Evolutionary conservation across 257 asterid genomes (phyloP).

Genomic region (Solanum medicagineum): DNA sequence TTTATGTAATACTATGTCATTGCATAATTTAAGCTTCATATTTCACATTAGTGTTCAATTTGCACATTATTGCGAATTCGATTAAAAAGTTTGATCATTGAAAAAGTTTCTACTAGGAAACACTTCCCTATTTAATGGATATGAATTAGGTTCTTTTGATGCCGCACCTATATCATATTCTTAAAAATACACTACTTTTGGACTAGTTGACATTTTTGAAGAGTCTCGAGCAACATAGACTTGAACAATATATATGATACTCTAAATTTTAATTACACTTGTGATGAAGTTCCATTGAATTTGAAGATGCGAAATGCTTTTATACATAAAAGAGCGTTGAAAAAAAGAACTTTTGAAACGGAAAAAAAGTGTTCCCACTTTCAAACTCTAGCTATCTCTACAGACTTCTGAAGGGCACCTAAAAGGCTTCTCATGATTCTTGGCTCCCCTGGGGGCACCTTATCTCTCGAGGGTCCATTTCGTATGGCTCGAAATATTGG

Average conservation of each 20-base stretch:
- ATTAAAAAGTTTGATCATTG: no score
- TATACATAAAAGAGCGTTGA: background rate
- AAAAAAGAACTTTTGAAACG: background rate
- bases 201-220: no score
- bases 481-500: conserved; percentile 72
- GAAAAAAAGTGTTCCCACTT: background rate
- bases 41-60: no score
- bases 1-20: no score
- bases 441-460: conserved; percentile 74
- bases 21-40: no score
- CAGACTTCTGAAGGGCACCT: conserved; percentile 78
- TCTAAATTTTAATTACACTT: background rate
- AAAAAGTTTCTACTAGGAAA: no score
- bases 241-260: background rate
- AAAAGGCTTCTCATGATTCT: conserved; percentile 87
- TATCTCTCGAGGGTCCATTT: conserved; percentile 54
- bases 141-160: no score
- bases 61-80: no score
- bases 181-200: no score
- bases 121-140: background rate
- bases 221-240: no score
- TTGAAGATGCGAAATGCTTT: background rate
- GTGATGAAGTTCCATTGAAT: background rate
- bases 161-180: no score
- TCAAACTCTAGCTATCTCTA: conserved; percentile 47